Conservation (phyloP, 306 rosid genomes). For the Quercus cerris region DNA sequence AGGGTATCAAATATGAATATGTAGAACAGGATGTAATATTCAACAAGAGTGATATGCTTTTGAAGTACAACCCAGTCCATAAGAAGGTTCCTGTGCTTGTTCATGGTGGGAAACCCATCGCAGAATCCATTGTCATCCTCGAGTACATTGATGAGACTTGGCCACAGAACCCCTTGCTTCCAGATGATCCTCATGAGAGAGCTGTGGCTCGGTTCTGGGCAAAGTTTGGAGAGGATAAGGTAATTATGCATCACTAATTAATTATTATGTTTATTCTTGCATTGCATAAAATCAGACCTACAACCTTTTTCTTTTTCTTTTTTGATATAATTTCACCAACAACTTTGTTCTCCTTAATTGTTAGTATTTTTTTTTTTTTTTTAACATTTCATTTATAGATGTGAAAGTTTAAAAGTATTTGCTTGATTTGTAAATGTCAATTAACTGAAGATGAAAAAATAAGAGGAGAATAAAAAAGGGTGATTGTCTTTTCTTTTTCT, state of each 20-base stretch:
- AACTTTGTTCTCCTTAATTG: too few species aligned
- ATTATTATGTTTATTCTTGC: too few species aligned
- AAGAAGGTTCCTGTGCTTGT: slow-evolving; percentile 50
- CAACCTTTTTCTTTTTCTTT: too few species aligned
- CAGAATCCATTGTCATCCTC: slow-evolving; percentile 43
- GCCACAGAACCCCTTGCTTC: slow-evolving; percentile 31
- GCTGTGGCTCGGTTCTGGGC: slow-evolving; percentile 39
- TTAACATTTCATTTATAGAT: too few species aligned
- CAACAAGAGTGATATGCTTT: slow-evolving; percentile 36
- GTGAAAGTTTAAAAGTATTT: too few species aligned
- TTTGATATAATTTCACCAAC: too few species aligned
- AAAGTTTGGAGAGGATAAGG: slow-evolving; percentile 28
- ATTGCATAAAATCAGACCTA: too few species aligned
- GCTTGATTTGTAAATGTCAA: too few species aligned
- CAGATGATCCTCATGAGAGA: slow-evolving; percentile 23
- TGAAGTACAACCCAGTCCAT: slow-evolving; percentile 43
- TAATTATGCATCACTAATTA: background rate
- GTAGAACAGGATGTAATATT: slow-evolving; percentile 32
- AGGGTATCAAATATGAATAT: slow-evolving; percentile 39
- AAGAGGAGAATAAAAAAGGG: too few species aligned
- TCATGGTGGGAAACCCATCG: slow-evolving; percentile 43
- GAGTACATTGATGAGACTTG: slow-evolving; percentile 48
- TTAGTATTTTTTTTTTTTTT: too few species aligned
- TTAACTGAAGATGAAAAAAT: too few species aligned
- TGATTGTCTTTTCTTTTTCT: too few species aligned